Base-by-base conservation (phyloP, 2,329 filamentous ascomycete species). In the Zymoseptoria crescenta region DNA sequence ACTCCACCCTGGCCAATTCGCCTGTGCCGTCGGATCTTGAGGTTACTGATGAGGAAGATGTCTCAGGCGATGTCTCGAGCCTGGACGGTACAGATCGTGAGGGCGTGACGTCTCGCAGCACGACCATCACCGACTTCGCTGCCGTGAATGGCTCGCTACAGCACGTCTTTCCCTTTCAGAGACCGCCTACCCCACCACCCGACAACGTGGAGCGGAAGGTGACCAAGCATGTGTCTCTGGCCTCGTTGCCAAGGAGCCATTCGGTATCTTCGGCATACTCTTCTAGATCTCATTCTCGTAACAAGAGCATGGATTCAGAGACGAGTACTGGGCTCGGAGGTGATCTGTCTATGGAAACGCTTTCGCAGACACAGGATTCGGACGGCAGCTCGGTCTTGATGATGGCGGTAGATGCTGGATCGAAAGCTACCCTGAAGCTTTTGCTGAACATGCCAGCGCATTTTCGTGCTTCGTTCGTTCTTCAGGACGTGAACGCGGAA, bases 161-260 rank as follows among this genome's bases (percentile, higher is more conserved):
- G 56, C 93, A 97, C 70, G 91, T 97, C 1, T 96, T 96, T 67
- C 93, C 92, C 0, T 97, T 96, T 63, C 89, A 96, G 71, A 82
- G 81, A 57, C 83, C 83, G 60, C 73, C 76, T 50, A 79, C 75
- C 21, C 77, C 78, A 27, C 76, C 78, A 20, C 72, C 76, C 5
- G 73, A 73, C 54, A 71, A 73, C 49, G 72, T 73, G 13, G 74
- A 77, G 1, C 84, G 83, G 59, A 83, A 81, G 65, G 76, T 82
- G 41, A 95, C 94, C 73, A 90, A 81, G 65, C 72, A 82, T 65
- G 93, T 97, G 0, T 89, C 91, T 0, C 88, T 96, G 88, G 91
- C 96, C 69, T 88, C 88, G 16, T 62, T 69, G 13, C 69, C 72
- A 10, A 81, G 91, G 65, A 96, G 93, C 68, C 82, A 95, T 72